Evolutionary conservation across 139 green algal species (phyloP), one percentile per base, ranked within the genome.

Genomic region (Spirogloea muscicola): DNA sequence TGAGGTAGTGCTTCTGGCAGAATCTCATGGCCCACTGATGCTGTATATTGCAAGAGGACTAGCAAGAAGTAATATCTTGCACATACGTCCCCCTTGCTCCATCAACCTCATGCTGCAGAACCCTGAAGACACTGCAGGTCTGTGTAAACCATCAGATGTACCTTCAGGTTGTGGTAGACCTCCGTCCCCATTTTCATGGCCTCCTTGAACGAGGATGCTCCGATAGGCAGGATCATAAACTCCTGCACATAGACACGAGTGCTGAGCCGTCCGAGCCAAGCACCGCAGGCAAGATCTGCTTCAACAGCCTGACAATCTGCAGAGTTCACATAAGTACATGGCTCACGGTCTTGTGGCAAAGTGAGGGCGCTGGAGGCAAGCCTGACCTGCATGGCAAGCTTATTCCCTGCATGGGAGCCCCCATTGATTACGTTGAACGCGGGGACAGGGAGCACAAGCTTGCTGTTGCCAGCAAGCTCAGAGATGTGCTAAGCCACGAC

Each of bases 391-490:
- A 97, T 96, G 77, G 95, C 95, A 68, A 99, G 89, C 27, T 88
- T 89, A 82, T 98, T 98, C 72, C 95, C 95, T 16, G 95, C 95
- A 85, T 99, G 95, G 72, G 86, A 90, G 60, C 94, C 93, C 37
- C 95, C 95, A 77, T 99, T 99, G 88, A 99, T 98, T 77, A 99
- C 95, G 87, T 99, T 99, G 90, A 99, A 97, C 37, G 89, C 87
- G 29, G 95, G 95, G 62, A 99, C 95, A 2, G 95, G 95, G 74
- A 99, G 89, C 10, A 80, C 68, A 9, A 83, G 52, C 36, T 83
- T 59, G 18, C 29, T 65, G 68, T 86, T 88, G 16, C 82, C 82
- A 36, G 84, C 82, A 41, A 88, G 58, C 10, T 88, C 75, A 42
- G 76, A 62, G 43, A 88, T 77, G 77, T 88, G 77, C 71, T 87